Evolutionary conservation across 1,139 yeast genomes (phyloP), one percentile per base, ranked within the genome.

Genomic region (Geotrichum phurueaensis): DNA sequence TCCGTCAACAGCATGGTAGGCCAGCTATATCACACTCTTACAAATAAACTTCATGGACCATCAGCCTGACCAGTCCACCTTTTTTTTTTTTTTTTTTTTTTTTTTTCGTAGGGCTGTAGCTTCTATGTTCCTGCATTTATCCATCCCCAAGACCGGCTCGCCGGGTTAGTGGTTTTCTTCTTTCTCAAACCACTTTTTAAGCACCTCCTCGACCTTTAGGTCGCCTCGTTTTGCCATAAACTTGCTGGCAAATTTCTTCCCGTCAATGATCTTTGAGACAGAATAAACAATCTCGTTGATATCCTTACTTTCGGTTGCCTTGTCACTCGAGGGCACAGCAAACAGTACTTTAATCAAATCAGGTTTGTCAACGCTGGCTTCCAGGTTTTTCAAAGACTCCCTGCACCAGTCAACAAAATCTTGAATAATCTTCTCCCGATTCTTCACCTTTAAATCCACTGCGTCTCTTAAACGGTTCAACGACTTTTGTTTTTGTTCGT

Each of bases 211-310:
- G 20, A 23, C 31, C 18, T 55, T 50, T 20, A 55, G 33, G 22
- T 33, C 43, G 23, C 43, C 54, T 70, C 94, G 85, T 71, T 87
- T 85, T 75, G 86, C 87, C 72, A 87, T 78, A 72, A 94, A 94
- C 70, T 94, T 98, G 63, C 82, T 84, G 1, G 98, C 96, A 77
- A 92, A 94, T 65, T 96, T 81, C 71, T 96, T 84, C 25, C 98
- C 98, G 72, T 94, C 97, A 88, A 92, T 85, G 2, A 94, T 87
- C 2, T 94, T 83, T 33, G 96, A 88, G 66, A 92, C 88, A 56
- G 94, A 85, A 75, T 90, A 91, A 63, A 94, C 84, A n/a, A 97
- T 89, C 71, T 94, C 98, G 3, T 96, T 86, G 70, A 94, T 91
- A 7, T 1, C 9, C 31, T 27, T 27, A 10, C 31, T 27, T 53